phyloP scores from a whole-genome alignment of 1,139 yeast genomes.

The Meyerozyma smithsonii region DNA sequence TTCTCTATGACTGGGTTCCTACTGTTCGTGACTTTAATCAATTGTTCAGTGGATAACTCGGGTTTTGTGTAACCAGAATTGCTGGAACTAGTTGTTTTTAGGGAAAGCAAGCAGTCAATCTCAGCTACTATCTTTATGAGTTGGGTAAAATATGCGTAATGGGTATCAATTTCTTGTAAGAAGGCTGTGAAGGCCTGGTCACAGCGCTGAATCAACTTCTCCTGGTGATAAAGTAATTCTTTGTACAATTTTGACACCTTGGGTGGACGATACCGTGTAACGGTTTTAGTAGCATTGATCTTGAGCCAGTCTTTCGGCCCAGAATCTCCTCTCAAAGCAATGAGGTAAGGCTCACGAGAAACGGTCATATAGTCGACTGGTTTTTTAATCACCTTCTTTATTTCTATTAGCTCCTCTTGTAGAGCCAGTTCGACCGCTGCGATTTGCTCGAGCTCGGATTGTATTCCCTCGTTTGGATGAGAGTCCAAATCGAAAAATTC shows the following conservation, averaged over 20 bases:
- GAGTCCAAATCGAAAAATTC: slow-evolving; percentile 50
- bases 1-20: slow-evolving; percentile 80
- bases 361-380: slow-evolving; percentile 57
- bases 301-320: slow-evolving; percentile 76
- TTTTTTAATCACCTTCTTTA: slow-evolving; percentile 46
- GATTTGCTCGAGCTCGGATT: slow-evolving; percentile 37
- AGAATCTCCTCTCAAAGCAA: slow-evolving; percentile 64
- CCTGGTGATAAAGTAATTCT: slow-evolving; percentile 57
- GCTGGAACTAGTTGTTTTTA: slow-evolving; percentile 55
- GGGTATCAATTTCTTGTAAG: slow-evolving; percentile 35
- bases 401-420: slow-evolving; percentile 43
- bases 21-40: slow-evolving; percentile 52
- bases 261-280: slow-evolving; percentile 72
- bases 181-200: slow-evolving; percentile 56
- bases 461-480: slow-evolving; percentile 37
- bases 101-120: slow-evolving; percentile 72
- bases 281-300: slow-evolving; percentile 64
- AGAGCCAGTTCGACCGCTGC: slow-evolving; percentile 41
- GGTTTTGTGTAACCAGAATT: slow-evolving; percentile 55
- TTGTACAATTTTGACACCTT: slow-evolving; percentile 46
- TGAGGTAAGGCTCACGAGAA: slow-evolving; percentile 60
- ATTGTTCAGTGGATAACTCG: slow-evolving; percentile 43
- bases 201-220: slow-evolving; percentile 49
- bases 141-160: slow-evolving; percentile 47
- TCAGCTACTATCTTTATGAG: slow-evolving; percentile 51